These are phyloP conservation scores for Sisymbrium irio DNA, from an alignment of 345 rosid genomes.

Conservation along the genomic window DNA sequence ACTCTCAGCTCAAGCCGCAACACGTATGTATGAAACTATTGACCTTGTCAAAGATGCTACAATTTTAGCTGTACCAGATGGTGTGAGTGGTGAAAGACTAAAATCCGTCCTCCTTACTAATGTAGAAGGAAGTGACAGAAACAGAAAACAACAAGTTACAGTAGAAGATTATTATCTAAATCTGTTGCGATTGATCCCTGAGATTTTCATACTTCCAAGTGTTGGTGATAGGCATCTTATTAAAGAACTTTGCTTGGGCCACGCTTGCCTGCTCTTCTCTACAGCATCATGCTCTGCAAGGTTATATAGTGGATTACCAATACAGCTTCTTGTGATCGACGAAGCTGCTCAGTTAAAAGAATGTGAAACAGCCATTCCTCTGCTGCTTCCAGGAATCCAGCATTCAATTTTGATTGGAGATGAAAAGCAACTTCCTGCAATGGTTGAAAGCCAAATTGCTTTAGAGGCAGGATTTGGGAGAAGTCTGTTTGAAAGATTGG, in stretches of 20 bases:
- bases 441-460: conserved; percentile 53
- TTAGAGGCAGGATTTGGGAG: conserved; percentile 46
- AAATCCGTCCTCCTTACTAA: background rate
- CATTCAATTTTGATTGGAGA: conserved; percentile 48
- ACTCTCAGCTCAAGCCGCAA: conserved; percentile 30
- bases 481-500: conserved; percentile 69
- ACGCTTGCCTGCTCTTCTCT: conserved; percentile 44
- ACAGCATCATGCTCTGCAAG: conserved; percentile 43
- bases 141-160: background rate
- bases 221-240: conserved; percentile 8
- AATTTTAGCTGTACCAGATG: conserved; percentile 8
- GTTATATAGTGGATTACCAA: conserved; percentile 21
- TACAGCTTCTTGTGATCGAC: conserved; percentile 44
- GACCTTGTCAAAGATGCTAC: conserved; percentile 23
- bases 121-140: background rate
- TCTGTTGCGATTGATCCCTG: conserved; percentile 18
- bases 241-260: conserved; percentile 33
- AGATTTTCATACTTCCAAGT: conserved; percentile 2
- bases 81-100: background rate
- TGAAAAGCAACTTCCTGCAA: conserved; percentile 46
- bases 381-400: conserved; percentile 42
- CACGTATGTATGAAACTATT: conserved; percentile 29
- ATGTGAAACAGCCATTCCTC: conserved; percentile 47
- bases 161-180: conserved; percentile 13
- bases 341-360: conserved; percentile 58